Conservation (phyloP, 176 grass and related monocot genomes). For the Carex littledalei region DNA sequence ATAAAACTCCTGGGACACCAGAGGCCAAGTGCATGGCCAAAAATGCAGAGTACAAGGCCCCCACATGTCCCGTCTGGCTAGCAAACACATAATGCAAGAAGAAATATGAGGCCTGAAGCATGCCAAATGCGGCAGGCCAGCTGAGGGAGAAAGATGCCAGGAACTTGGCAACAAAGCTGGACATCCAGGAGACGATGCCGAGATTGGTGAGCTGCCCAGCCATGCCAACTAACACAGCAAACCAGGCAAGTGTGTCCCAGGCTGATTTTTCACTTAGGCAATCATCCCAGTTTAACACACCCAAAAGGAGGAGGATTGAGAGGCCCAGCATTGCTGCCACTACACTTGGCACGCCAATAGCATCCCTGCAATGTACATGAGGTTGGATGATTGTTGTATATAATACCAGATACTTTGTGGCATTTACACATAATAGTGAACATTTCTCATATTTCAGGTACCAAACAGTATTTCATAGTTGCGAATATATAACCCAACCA, state of each 20-base stretch:
- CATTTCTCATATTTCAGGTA: neutral
- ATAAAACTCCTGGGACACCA: constrained; percentile 68
- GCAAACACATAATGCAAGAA: constrained; percentile 94
- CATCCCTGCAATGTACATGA: constrained; percentile 40
- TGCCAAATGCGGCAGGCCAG: constrained; percentile 81
- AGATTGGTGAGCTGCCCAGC: constrained; percentile 80
- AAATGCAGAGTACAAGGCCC: constrained; percentile 81
- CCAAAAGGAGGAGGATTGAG: constrained; percentile 79
- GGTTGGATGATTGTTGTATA: neutral
- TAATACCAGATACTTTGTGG: neutral
- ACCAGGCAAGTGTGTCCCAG: constrained; percentile 97
- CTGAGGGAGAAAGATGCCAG: constrained; percentile 81
- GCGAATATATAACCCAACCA: neutral
- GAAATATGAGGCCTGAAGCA: constrained; percentile 95
- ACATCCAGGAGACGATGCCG: constrained; percentile 83
- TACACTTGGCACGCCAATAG: constrained; percentile 71
- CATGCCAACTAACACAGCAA: constrained; percentile 97
- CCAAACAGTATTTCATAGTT: neutral
- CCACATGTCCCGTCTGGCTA: constrained; percentile 94
- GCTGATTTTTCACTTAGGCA: constrained; percentile 94
- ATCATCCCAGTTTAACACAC: constrained; percentile 89
- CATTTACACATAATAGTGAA: neutral
- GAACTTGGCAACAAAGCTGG: constrained; percentile 75
- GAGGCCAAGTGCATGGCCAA: constrained; percentile 95
- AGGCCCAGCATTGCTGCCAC: constrained; percentile 89